Evolutionary conservation across 116 monocot genomes (phyloP), one percentile per base, ranked within the genome.

Genomic region (Papilionanthe hybrid): DNA sequence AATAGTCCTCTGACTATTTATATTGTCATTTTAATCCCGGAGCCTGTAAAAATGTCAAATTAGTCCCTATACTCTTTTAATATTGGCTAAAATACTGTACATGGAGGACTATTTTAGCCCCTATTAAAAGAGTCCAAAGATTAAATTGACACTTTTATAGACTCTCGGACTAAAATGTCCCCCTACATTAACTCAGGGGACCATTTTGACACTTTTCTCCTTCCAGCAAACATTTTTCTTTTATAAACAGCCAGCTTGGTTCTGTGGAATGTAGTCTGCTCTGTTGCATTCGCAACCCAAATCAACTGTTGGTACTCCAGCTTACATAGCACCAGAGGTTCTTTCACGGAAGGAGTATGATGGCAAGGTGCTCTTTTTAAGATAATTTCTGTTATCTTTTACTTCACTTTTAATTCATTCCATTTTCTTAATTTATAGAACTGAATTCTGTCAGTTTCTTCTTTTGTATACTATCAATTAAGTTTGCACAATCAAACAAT

Each of bases 311-410:
- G 91, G 91, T 17, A 91, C 91, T 56, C 91, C 91, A 48, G 88
- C 88, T 19, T 91, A 91, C 76, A 89, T 92, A 87, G 91, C 91
- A 71, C 91, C 89, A 3, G 91, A 92, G 65, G 87, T 92, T 58
- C 78, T 92, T 15, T 87, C 85, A 4, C 72, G 85, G 23, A 89
- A 89, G 50, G 91, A 92, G 65, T 92, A 92, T 55, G 87, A 92
- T 84, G 92, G 92, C 80, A 92, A 92, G 89, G 92, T 89, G 75
- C 82, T 42, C 81, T 73, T 42, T 72, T 73, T 43, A 37, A 69
- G 69, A 69, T 69, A 12, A 32, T 32, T 30, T 68, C 25, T 68
- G 15, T 32, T 32, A 37, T 69, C 6, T 37, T 37, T 7, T 69
- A 69, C 32, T 28, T 67, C 2, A 32, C 32, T 23, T 60, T 60